Conservation (phyloP, 176 grass and related monocot genomes). For the Oryza meridionalis region DNA sequence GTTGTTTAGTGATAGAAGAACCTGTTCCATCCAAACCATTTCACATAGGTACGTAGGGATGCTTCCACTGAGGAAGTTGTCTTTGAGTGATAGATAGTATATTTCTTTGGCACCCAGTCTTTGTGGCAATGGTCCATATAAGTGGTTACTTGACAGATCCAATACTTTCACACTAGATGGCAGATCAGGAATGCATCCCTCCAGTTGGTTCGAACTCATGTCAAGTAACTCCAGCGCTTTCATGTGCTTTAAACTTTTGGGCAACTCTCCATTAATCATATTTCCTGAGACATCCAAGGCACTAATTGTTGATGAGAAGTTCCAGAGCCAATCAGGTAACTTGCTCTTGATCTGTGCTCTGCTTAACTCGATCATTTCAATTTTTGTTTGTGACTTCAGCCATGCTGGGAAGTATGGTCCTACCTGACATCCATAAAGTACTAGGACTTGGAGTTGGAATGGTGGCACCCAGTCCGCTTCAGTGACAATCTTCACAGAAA, state of each 20-base stretch:
- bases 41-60: conserved; percentile 5
- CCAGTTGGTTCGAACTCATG: not conserved
- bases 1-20: not conserved
- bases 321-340: conserved; percentile 42
- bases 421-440: conserved; percentile 21
- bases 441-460: conserved; percentile 20
- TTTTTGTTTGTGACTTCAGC: conserved; percentile 27
- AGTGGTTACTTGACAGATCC: not conserved
- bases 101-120: not conserved
- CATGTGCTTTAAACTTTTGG: not conserved
- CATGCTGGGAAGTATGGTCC: conserved; percentile 25
- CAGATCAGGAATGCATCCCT: conserved; percentile 35
- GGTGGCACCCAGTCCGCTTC: conserved; percentile 10
- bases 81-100: not conserved
- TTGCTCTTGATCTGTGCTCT: not conserved
- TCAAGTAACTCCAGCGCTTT: not conserved
- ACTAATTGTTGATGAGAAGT: conserved; percentile 26
- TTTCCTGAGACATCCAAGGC: conserved; percentile 38
- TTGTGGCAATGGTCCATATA: conserved; percentile 27
- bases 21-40: conserved; percentile 2
- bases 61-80: not conserved
- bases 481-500: not conserved
- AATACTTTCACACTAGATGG: not conserved
- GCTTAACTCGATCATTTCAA: conserved; percentile 20
- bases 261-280: conserved; percentile 35